Percentiles rank a stretch among this genome's conserved stretches.
Conservation (phyloP, 306 rosid species). For the Psophocarpus tetragonolobus region DNA sequence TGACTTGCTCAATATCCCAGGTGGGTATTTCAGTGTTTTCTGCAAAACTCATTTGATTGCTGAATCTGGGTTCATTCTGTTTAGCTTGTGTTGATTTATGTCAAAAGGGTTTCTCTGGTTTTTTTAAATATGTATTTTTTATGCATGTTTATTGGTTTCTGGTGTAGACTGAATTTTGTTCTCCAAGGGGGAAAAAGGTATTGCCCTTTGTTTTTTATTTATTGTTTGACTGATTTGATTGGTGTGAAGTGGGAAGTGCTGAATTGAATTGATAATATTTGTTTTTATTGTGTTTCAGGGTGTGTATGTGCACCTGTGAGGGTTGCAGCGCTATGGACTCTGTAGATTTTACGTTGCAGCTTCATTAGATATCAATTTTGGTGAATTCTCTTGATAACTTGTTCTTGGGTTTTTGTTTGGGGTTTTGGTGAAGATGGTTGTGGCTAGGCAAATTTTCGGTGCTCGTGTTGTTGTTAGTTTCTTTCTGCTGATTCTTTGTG, state of each 20-base stretch:
- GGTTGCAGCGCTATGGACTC: slow-evolving; percentile 29
- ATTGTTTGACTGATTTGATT: slow-evolving; percentile 14
- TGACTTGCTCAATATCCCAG: slow-evolving; percentile 6
- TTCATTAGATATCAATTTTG: slow-evolving; percentile 25
- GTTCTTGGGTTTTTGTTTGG: slow-evolving; percentile 15
- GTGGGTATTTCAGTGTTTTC: not conserved
- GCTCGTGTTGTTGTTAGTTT: slow-evolving; percentile 37
- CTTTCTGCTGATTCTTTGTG: slow-evolving; percentile 44
- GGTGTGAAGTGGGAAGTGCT: slow-evolving; percentile 12
- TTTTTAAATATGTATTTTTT: not conserved
- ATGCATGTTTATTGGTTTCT: not conserved
- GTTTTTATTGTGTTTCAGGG: slow-evolving; percentile 34
- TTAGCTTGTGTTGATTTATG: slow-evolving; percentile 22
- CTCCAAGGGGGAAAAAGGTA: not conserved
- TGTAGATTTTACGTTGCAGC: not conserved
- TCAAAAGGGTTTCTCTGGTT: slow-evolving; percentile 24
- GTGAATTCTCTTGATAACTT: slow-evolving; percentile 28
- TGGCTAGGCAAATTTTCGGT: slow-evolving; percentile 34
- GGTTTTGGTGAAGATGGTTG: slow-evolving; percentile 38
- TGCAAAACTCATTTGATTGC: slow-evolving; percentile 23
- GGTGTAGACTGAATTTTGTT: slow-evolving; percentile 22
- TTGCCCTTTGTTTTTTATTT: not conserved
- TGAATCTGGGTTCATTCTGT: slow-evolving; percentile 31
- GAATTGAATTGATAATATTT: slow-evolving; percentile 31
- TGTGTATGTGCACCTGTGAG: slow-evolving; percentile 14